A percentile compares a stretch with the other conserved stretches of the same genome.
Conservation (phyloP, 371 early-diverging fungal species). For the Basidiobolus meristosporus region DNA sequence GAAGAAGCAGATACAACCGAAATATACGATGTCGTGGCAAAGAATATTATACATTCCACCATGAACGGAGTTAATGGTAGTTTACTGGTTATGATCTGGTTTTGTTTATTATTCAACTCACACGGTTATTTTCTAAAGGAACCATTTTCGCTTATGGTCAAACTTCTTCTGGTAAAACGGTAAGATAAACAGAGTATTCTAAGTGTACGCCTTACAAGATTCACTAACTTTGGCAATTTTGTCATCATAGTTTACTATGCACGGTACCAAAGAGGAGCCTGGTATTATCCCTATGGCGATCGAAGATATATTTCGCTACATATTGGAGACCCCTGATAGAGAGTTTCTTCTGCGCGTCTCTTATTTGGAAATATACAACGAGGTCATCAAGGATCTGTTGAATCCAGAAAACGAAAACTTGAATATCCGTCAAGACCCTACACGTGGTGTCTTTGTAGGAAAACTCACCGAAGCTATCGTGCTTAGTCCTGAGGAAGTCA, state of each 20-base stretch:
- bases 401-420: constrained; percentile 55
- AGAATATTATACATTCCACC: constrained; percentile 13
- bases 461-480: constrained; percentile 80
- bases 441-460: constrained; percentile 70
- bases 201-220: too few relatives aligned
- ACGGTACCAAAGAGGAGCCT: constrained; percentile 17
- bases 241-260: constrained; percentile 4
- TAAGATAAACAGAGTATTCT: constrained; percentile 5
- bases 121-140: constrained; percentile 19
- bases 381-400: constrained; percentile 63
- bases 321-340: constrained; percentile 13
- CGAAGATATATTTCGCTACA: constrained; percentile 32
- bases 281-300: constrained; percentile 72
- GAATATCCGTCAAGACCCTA: constrained; percentile 55
- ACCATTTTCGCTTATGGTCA: constrained; percentile 67
- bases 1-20: constrained; percentile 9
- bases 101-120: too few relatives aligned
- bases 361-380: constrained; percentile 94
- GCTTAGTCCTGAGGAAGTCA: constrained; percentile 57
- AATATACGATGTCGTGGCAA: constrained; percentile 12
- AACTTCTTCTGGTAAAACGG: constrained; percentile 69
- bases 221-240: too few relatives aligned
- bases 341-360: constrained; percentile 82
- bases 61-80: constrained; percentile 10
- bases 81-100: too few relatives aligned